Percentiles rank a stretch among this genome's conserved stretches.
These are phyloP conservation scores for Exophiala sideris DNA, from an alignment of 2,329 filamentous ascomycete genomes.

Conservation along the genomic window DNA sequence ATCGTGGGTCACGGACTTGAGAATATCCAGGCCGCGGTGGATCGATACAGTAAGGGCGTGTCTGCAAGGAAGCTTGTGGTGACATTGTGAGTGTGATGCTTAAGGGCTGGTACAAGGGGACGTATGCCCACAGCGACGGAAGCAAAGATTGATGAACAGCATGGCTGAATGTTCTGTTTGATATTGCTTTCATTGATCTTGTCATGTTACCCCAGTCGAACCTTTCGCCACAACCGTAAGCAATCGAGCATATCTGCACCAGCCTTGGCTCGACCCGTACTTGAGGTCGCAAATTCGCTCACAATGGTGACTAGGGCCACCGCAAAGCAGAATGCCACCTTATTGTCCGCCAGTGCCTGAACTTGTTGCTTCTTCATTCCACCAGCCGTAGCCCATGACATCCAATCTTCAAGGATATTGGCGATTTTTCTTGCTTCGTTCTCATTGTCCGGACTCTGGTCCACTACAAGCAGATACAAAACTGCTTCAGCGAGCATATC, in stretches of 20 bases:
- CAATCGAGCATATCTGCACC: constrained; percentile 33
- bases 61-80: constrained; percentile 44
- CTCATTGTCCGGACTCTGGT: constrained; percentile 14
- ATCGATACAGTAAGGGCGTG: constrained; percentile 38
- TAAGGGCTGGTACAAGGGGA: no score
- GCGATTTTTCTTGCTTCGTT: constrained; percentile 25
- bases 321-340: constrained; percentile 31
- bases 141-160: no score
- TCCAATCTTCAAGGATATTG: constrained; percentile 31
- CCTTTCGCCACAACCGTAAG: constrained; percentile 32
- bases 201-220: constrained; percentile 27
- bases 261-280: constrained; percentile 17
- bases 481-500: constrained; percentile 28
- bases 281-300: constrained; percentile 19
- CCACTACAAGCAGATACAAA: constrained; percentile 32
- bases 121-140: no score
- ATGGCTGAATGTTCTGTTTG: no score
- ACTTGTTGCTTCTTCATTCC: constrained; percentile 32
- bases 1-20: constrained; percentile 43
- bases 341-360: constrained; percentile 25
- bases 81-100: no score
- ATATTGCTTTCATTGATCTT: no score
- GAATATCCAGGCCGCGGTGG: constrained; percentile 40
- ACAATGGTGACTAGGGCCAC: constrained; percentile 29
- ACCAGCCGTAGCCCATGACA: constrained; percentile 27